A percentile compares a stretch with the other conserved stretches of the same genome.
Conservation (phyloP, 345 rosid species). For the Excoecaria agallocha region DNA sequence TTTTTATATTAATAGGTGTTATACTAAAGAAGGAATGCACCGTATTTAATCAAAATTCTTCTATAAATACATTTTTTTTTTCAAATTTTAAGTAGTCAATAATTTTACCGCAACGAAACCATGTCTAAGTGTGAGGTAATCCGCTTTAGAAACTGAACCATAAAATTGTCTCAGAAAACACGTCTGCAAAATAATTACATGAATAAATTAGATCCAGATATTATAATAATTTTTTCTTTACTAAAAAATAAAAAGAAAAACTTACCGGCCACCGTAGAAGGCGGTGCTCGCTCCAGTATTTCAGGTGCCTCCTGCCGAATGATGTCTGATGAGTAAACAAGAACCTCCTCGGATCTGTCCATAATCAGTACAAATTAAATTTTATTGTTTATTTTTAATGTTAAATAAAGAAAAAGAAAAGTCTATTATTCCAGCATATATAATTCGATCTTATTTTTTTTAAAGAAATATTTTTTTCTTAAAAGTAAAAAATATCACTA, state of each 20-base stretch:
- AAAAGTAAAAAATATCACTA: no score
- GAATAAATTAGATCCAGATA: background rate
- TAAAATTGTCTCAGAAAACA: conserved; percentile 68
- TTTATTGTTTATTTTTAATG: no score
- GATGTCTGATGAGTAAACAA: conserved; percentile 53
- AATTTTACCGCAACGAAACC: conserved; percentile 65
- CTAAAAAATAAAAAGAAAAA: background rate
- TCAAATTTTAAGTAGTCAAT: background rate
- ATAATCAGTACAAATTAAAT: background rate
- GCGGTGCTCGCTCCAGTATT: conserved; percentile 45
- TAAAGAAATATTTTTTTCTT: no score
- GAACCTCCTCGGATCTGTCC: conserved; percentile 52
- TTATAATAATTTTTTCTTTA: background rate
- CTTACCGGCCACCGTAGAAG: conserved; percentile 56
- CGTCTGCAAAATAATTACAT: conserved; percentile 32
- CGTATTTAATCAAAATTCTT: no score
- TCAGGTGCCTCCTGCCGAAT: conserved; percentile 55
- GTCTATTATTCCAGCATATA: background rate
- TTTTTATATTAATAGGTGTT: no score
- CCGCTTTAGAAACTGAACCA: conserved; percentile 65
- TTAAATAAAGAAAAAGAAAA: background rate
- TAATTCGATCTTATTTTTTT: no score
- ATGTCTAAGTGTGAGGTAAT: conserved; percentile 71
- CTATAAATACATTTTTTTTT: no score
- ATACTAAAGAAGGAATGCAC: no score